Evolutionary conservation across 495 filamentous ascomycete species (phyloP), one percentile per base, ranked within the genome.

Genomic region (Penicillium longicatenatum): DNA sequence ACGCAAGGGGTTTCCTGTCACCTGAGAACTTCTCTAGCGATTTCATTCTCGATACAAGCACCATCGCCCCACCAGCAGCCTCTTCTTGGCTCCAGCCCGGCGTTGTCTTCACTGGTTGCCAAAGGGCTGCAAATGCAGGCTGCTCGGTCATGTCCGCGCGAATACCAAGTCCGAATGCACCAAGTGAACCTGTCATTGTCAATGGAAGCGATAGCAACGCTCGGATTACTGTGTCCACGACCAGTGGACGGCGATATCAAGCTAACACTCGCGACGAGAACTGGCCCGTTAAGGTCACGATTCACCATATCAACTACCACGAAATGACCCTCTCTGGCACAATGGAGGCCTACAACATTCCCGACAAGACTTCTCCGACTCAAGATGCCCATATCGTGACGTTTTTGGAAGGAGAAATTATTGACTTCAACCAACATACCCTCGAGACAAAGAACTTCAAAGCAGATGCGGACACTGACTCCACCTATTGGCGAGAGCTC

Each of bases 321-420:
- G 76, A 73, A 14, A 86, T 87, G 84, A 86, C 83, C 8, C 66
- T 89, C n/a, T 79, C 86, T 16, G 88, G 88, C 5, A 90, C 88
- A 3, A 91, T 91, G 88, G 86, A 89, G 73, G 88, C 88, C 11
- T 89, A 86, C 75, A 84, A 90, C 61, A 87, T 88, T n/a, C 89
- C 83, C 12, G 80, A 79, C 60, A 82, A 80, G 65, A 71, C 71
- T 11, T 79, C 76, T 2, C 77, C 77, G 14, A 79, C 77, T 0
- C 75, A 79, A n/a, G 82, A 81, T 50, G 81, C 84, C 10, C 83
- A 84, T 51, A 90, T 91, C 48, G 82, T 83, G 21, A 91, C 88
- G 2, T 91, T 86, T 63, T 75, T 91, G 17, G 88, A 91, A 74
- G 88, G 88, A 47, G 88, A 91, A 66, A 88, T 91, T 52, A 84